Evolutionary conservation across 371 early-diverging fungal genomes (phyloP), one percentile per base, ranked within the genome.

Genomic region (Entomophthora muscae): DNA sequence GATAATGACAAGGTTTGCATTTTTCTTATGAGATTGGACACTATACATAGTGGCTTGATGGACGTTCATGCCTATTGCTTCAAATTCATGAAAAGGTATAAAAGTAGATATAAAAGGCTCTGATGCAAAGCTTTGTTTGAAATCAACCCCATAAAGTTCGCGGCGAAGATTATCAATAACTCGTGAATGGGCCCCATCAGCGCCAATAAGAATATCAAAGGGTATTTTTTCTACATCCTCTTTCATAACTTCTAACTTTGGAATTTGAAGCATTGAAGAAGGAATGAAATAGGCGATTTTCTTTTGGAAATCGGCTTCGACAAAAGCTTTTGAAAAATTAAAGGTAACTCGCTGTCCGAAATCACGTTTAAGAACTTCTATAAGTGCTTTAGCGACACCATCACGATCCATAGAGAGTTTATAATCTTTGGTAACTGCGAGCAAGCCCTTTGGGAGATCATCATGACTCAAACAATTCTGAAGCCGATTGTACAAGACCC

Each of bases 31-130:
- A 32, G 61, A 42, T 33, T 61, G 61, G 13, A 61, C 61, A 10
- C 22, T 30, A 30, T 61, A 61, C 61, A 61, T 61, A 30, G 33
- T 33, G 3, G 32, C 61, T 24, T 61, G 31, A 32, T 61, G 33
- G 13, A 61, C 31, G 10, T 31, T 22, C 42, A 61, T 33, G 2
- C 33, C 33, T 10, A 33, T 31, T n/a, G 32, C 32, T 22, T 31
- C 26, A 33, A 61, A 61, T 22, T 61, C 61, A 3, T 12, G 7
- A 30, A 32, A 42, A 22, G 61, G 42, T 12, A 61, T 61, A 26
- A 22, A 22, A n/a, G 42, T 32, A n/a, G 61, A 61, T 13, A 61
- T 28, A 33, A 33, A 61, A n/a, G 61, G 61, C 24, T 61, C 61
- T n/a, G n/a, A 13, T 1, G 32, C 32, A 42, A 23, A 61, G 21